Evolutionary conservation across 2,329 filamentous ascomycete species (phyloP), one percentile per base, ranked within the genome.

Genomic region (Fusarium sp.): DNA sequence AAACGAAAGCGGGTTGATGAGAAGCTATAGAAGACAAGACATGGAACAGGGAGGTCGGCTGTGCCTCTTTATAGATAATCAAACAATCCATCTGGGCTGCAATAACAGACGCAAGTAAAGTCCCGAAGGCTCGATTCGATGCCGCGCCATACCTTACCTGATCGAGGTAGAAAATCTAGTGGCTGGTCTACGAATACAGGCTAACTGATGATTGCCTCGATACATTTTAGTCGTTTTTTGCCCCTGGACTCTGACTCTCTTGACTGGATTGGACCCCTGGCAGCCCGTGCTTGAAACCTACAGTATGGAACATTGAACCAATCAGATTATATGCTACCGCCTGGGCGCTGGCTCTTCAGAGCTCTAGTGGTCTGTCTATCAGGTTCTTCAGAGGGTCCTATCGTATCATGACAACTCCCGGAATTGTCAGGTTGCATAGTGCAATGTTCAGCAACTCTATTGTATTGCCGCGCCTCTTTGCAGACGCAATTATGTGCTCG

Each of bases 301-400:
- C 18, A 37, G 34, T 46, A 46, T 34, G 47, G 46, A 18, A 41
- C 46, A 48, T 52, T 51, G 55, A 64, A 49, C 53, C 53, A 56
- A 56, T 56, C 53, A 44, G 8, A 13, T 18, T 41, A 41, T 22
- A 32, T 25, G 42, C 52, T 54, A 54, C 30, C 34, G 44, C 27
- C 55, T 27, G 51, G 48, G 45, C 44, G 56, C 55, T 32, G 42
- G 20, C 40, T 57, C 47, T 58, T 37, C 30, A 49, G 48, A 51
- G 57, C 30, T 53, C 42, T 27, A 40, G 55, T 65, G 53, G 56
- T 57, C 58, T 70, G 67, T 70, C 34, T 45, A 67, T 68, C 57
- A 51, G 37, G 41, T 56, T 48, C 54, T 37, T 24, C 25, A 27
- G 20, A 11, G 27, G 30, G 45, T 37, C 18, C 34, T 37, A 49